These are phyloP conservation scores for Schrenkiella parvula DNA, from an alignment of 345 rosid species.

Conservation along the genomic window DNA sequence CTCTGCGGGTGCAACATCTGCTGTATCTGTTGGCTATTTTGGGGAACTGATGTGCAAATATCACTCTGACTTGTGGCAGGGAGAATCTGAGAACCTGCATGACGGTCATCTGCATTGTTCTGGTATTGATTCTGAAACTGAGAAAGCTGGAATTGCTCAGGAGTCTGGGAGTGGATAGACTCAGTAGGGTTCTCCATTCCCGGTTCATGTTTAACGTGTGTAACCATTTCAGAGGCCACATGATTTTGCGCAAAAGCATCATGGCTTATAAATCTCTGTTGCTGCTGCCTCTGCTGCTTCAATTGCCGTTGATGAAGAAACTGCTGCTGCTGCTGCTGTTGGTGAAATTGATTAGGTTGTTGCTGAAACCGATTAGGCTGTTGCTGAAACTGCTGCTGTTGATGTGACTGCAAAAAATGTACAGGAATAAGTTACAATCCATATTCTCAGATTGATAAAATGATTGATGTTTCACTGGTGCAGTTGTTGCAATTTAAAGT, in stretches of 20 bases:
- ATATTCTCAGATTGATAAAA: conserved; percentile 49
- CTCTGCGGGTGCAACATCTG: conserved; percentile 54
- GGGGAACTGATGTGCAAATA: conserved; percentile 43
- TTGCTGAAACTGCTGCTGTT: conserved; percentile 70
- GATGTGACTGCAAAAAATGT: conserved; percentile 55
- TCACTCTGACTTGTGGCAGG: conserved; percentile 51
- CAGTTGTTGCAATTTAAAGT: conserved; percentile 43
- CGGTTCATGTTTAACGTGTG: conserved; percentile 73
- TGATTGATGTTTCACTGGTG: conserved; percentile 43
- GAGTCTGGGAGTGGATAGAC: conserved; percentile 51
- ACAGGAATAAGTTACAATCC: conserved; percentile 41
- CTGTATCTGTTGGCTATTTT: conserved; percentile 60
- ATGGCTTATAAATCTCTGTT: conserved; percentile 47
- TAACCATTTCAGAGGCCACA: conserved; percentile 46
- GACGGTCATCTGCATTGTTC: conserved; percentile 52
- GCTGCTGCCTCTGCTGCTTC: conserved; percentile 67
- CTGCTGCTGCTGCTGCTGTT: conserved; percentile 50
- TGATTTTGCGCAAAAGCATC: conserved; percentile 58
- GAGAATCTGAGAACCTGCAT: conserved; percentile 43
- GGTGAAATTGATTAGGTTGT: conserved; percentile 45
- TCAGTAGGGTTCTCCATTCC: conserved; percentile 55
- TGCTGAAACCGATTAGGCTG: conserved; percentile 60
- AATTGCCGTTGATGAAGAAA: conserved; percentile 41
- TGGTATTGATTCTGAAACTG: conserved; percentile 73
- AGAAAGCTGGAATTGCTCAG: conserved; percentile 61